phyloP scores from a whole-genome alignment of 2,329 filamentous ascomycete species.

The Colletotrichum sp. region DNA sequence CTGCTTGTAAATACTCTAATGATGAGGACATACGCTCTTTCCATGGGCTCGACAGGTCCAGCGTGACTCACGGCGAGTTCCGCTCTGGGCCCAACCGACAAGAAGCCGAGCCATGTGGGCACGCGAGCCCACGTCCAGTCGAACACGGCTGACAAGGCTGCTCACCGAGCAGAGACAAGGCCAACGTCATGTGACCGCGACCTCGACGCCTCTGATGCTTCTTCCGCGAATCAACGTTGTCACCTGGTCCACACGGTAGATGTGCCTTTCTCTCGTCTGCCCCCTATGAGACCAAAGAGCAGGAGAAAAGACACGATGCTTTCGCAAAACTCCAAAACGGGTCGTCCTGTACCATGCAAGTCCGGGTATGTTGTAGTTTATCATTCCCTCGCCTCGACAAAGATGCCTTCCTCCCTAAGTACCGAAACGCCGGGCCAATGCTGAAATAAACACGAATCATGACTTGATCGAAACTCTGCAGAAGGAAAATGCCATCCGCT shows the following conservation, averaged over 20 bases:
- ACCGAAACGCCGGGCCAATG: constrained; percentile 25
- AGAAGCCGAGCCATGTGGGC: neutral
- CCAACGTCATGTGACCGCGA: constrained; percentile 10
- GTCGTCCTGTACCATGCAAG: constrained; percentile 23
- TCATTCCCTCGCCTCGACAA: constrained; percentile 21
- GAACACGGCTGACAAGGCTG: constrained; percentile 7
- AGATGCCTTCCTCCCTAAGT: constrained; percentile 10
- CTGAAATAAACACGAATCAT: constrained; percentile 17
- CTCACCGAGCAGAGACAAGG: neutral
- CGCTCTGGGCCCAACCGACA: neutral
- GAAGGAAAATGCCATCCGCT: neutral
- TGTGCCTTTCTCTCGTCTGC: neutral
- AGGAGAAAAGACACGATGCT: constrained; percentile 13
- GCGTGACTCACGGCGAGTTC: neutral
- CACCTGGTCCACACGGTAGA: neutral
- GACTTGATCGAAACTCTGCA: constrained; percentile 12
- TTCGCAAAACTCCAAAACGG: constrained; percentile 22
- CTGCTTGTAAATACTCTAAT: neutral
- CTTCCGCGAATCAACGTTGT: neutral
- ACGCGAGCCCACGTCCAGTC: neutral
- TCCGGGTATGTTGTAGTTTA: constrained; percentile 25
- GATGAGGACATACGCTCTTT: neutral
- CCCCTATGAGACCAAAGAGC: neutral
- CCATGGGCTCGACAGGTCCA: neutral
- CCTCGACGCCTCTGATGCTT: neutral